phyloP scores from a whole-genome alignment of 306 rosid species.

The Dalbergia oliveri region DNA sequence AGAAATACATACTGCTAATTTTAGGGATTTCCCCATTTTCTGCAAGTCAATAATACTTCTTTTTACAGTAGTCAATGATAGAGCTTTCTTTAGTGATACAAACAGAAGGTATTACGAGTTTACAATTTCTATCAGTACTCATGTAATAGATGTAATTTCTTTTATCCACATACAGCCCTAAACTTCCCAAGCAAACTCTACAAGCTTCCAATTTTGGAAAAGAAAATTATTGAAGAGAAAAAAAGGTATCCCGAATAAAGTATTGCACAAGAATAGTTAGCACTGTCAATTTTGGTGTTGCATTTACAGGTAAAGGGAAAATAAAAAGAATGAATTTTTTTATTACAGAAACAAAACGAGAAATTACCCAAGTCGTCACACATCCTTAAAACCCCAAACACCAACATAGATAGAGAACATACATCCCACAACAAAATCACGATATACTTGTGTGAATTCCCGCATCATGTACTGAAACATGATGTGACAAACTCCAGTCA shows the following conservation, averaged over 20 bases:
- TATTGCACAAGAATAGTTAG: conserved; percentile 32
- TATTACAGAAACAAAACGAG: conserved; percentile 35
- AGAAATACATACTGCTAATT: background rate
- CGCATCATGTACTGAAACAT: conserved; percentile 45
- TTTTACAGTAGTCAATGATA: conserved; percentile 58
- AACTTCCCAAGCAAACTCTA: background rate
- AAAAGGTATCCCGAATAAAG: conserved; percentile 10
- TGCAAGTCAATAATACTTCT: background rate
- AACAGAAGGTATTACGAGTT: conserved; percentile 38
- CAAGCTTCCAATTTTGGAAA: conserved; percentile 15
- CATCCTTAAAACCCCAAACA: conserved; percentile 51
- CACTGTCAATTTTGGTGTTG: conserved; percentile 33
- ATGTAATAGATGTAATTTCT: no score
- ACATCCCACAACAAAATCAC: conserved; percentile 51
- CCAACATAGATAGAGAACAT: conserved; percentile 37
- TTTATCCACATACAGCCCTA: no score
- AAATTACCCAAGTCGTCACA: conserved; percentile 45
- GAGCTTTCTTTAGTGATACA: conserved; percentile 86
- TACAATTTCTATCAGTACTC: no score
- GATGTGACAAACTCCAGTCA: conserved; percentile 44
- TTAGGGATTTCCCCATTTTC: conserved; percentile 16
- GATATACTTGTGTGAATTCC: conserved; percentile 29
- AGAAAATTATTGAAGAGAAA: background rate
- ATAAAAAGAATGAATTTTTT: conserved; percentile 54
- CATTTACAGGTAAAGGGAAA: conserved; percentile 49